Base-by-base conservation (phyloP, 805 yeast species). In the Dipodascus albidus region DNA sequence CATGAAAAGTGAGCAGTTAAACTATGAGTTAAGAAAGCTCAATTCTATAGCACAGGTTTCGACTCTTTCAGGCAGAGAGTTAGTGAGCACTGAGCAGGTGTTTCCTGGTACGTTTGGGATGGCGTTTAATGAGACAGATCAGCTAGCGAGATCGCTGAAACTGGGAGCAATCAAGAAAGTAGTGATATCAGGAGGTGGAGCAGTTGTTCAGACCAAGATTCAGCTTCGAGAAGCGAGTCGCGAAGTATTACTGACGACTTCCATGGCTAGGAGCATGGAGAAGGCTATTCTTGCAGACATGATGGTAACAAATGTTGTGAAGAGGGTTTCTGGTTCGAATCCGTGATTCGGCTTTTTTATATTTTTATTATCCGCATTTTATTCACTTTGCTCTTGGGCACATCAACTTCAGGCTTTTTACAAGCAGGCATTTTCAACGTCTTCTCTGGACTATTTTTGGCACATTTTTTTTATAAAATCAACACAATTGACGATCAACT, bases 121-220 rank as follows among this genome's bases (percentile, higher is more conserved):
- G 49, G 49, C 49, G 14, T 47, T 47, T 47, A 47, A 9, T 22
- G 49, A 47, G n/a, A 22, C 49, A 47, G 49, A 47, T 21, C 49
- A 47, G 4, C 22, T 47, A 27, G 49, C 49, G 8, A 47, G n/a
- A 19, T 47, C 49, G 27, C 31, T 47, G 19, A 47, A 47, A 27
- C 6, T 47, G 31, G 49, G 49, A 4, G 31, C n/a, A 15, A 21
- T 47, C 14, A 21, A 23, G n/a, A 23, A 47, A 27, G 49, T 47
- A 15, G 49, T 47, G 4, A n/a, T 23, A 6, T 47, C 24, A 3
- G 49, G 49, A 8, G 14, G 31, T n/a, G 49, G 22, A n/a, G 4
- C 49, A 8, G 49, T 47, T 47, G 49, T 47, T 21, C 49, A 47
- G n/a, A 20, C 49, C 14, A 47, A 47, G 27, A 23, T 47, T 11